These are phyloP conservation scores for Trametes gibbosa DNA, from an alignment of 768 basidiomycete species.

Conservation along the genomic window DNA sequence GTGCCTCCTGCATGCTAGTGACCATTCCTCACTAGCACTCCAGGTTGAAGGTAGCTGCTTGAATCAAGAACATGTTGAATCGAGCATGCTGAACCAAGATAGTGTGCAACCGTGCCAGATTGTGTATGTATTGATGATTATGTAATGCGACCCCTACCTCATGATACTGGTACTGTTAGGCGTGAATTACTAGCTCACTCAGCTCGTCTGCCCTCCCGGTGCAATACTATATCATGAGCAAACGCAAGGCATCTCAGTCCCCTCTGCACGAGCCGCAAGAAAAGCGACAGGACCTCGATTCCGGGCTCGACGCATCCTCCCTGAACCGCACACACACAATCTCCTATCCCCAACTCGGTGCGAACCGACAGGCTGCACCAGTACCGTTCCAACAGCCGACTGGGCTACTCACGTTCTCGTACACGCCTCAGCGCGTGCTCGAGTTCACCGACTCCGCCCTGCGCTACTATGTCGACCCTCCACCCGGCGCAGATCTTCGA, in stretches of 20 bases:
- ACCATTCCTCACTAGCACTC: too few species aligned
- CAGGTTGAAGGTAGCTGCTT: too few species aligned
- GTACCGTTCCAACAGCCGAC: constrained; percentile 68
- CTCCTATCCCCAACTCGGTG: constrained; percentile 19
- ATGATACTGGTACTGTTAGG: too few species aligned
- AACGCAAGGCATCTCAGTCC: not conserved
- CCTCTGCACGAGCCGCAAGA: not conserved
- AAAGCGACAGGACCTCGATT: not conserved
- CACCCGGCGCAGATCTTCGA: constrained; percentile 58
- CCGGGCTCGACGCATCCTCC: not conserved
- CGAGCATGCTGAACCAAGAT: too few species aligned
- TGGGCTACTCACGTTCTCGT: constrained; percentile 71
- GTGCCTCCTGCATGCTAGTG: too few species aligned
- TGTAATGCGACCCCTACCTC: too few species aligned
- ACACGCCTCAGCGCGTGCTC: constrained; percentile 51
- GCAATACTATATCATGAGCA: not conserved
- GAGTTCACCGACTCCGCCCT: constrained; percentile 68
- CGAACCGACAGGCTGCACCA: constrained; percentile 19
- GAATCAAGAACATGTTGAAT: too few species aligned
- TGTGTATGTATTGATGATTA: too few species aligned
- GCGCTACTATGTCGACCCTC: constrained; percentile 71
- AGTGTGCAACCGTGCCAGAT: too few species aligned
- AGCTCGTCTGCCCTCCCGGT: too few species aligned
- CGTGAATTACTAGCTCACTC: too few species aligned
- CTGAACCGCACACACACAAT: constrained; percentile 5